phyloP scores from a whole-genome alignment of 139 green algal species.

The Nannochloris sp. region DNA sequence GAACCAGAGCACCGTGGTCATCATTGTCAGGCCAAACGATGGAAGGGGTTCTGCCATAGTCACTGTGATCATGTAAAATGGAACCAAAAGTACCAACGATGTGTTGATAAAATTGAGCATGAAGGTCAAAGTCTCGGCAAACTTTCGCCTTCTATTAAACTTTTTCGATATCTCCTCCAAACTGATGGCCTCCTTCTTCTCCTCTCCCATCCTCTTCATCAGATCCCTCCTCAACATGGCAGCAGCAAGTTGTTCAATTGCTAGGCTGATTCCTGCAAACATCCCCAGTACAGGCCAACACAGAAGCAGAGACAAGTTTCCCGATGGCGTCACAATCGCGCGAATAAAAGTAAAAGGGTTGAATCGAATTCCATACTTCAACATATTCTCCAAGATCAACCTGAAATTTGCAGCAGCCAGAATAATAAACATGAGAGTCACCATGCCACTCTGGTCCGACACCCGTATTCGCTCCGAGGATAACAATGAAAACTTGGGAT shows the following conservation, averaged over 20 bases:
- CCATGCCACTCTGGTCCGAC: constrained; percentile 39
- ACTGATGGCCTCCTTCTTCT: background rate
- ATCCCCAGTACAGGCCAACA: constrained; percentile 35
- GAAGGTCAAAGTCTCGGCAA: constrained; percentile 38
- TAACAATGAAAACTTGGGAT: constrained; percentile 34
- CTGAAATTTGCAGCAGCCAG: constrained; percentile 65
- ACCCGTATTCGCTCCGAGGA: constrained; percentile 53
- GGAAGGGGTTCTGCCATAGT: constrained; percentile 39
- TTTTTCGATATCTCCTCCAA: background rate
- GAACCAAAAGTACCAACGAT: constrained; percentile 30
- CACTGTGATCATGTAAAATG: constrained; percentile 37
- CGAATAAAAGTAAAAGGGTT: constrained; percentile 52
- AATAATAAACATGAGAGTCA: constrained; percentile 69
- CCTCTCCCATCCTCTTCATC: constrained; percentile 6
- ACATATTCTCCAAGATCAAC: constrained; percentile 81
- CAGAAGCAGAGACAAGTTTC: constrained; percentile 31
- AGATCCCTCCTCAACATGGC: constrained; percentile 10
- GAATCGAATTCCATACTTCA: constrained; percentile 57
- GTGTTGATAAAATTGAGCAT: constrained; percentile 37
- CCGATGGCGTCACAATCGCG: constrained; percentile 17
- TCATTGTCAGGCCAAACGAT: constrained; percentile 45
- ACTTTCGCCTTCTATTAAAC: background rate
- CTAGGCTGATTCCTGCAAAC: constrained; percentile 10
- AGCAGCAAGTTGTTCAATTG: constrained; percentile 27
- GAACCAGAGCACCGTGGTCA: constrained; percentile 51